phyloP scores from a whole-genome alignment of 768 basidiomycete genomes.

The Pleurotus djamor region DNA sequence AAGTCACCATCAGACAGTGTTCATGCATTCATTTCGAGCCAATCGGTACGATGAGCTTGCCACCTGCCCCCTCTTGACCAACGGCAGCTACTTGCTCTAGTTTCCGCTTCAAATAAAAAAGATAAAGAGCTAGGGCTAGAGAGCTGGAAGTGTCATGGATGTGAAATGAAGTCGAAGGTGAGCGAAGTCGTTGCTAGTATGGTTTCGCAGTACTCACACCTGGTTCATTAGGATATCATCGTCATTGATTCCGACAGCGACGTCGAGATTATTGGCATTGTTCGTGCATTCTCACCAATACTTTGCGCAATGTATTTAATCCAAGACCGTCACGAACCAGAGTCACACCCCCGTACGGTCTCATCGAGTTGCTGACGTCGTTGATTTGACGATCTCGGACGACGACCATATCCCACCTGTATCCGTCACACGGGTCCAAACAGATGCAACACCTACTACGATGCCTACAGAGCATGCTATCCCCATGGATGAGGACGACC shows the following conservation, averaged over 20 bases:
- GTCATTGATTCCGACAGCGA: neutral
- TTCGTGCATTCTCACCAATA: too few species aligned
- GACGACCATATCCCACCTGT: neutral
- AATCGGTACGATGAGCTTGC: neutral
- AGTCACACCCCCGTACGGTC: neutral
- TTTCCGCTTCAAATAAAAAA: neutral
- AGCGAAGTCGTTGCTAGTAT: neutral
- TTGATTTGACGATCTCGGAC: neutral
- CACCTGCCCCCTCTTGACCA: neutral
- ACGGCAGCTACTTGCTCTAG: neutral
- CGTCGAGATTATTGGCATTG: neutral
- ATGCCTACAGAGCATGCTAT: too few species aligned
- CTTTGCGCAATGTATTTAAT: neutral
- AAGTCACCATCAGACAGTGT: neutral
- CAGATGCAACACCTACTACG: too few species aligned
- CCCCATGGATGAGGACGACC: too few species aligned
- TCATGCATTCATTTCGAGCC: neutral
- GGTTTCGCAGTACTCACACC: neutral
- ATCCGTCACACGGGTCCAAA: too few species aligned
- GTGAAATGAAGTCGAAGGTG: neutral
- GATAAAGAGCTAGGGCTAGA: neutral
- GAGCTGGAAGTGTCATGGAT: neutral
- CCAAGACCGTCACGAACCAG: neutral
- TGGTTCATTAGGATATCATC: neutral
- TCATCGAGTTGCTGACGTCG: neutral